Percentiles rank a stretch among this genome's conserved stretches.
Evolutionary conservation across 257 asterid genomes (phyloP).

Genomic region (Solanum pennellii): DNA sequence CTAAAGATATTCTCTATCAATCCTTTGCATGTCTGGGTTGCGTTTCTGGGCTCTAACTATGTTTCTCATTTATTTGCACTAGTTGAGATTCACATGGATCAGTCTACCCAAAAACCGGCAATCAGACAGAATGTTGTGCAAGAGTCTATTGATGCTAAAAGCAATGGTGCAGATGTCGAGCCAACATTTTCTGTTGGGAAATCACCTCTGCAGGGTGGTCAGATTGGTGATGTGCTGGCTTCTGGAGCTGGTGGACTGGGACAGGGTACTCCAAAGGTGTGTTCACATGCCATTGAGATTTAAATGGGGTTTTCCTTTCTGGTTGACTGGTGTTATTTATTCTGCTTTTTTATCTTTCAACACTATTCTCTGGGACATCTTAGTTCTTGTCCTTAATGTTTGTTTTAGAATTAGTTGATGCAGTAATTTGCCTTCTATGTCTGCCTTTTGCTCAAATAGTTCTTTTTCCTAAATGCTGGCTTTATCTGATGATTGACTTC

Average conservation of each 20-base stretch:
- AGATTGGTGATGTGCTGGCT: slow-evolving; percentile 30
- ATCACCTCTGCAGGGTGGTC: slow-evolving; percentile 60
- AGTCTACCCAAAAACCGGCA: slow-evolving; percentile 15
- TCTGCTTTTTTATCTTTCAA: background rate
- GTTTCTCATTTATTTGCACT: background rate
- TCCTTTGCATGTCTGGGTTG: background rate
- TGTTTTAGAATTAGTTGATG: background rate
- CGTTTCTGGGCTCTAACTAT: background rate
- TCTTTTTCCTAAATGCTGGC: background rate
- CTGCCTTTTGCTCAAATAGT: slow-evolving; percentile 2
- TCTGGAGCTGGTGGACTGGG: slow-evolving; percentile 79
- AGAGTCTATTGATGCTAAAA: slow-evolving; percentile 24
- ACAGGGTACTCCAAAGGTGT: slow-evolving; percentile 92
- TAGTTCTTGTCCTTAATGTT: background rate
- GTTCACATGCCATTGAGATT: background rate
- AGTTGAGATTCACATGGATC: slow-evolving; percentile 33
- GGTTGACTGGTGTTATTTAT: background rate
- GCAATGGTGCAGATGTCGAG: slow-evolving; percentile 43
- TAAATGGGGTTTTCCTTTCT: background rate
- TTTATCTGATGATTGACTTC: slow-evolving; percentile 2
- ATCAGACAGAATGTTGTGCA: slow-evolving; percentile 18
- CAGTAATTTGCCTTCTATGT: background rate
- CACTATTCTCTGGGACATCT: background rate
- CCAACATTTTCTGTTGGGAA: slow-evolving; percentile 69
- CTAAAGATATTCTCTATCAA: background rate